Conservation (phyloP, 2,329 filamentous ascomycete species). For the Colletotrichum somersetense region DNA sequence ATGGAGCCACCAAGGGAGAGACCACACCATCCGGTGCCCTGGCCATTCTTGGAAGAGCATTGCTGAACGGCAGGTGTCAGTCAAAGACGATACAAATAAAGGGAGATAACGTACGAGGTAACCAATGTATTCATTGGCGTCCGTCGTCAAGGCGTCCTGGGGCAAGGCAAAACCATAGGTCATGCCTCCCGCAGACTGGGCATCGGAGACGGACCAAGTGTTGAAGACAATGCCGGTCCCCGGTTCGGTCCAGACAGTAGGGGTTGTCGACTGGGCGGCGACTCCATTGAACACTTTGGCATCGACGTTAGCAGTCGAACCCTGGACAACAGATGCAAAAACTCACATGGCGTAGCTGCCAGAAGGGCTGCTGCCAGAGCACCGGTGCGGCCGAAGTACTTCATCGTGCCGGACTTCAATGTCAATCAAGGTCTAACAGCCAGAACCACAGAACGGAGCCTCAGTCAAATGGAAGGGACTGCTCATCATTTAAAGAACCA, state of each 20-base stretch:
- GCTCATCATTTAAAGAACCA: constrained; percentile 26
- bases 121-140: constrained; percentile 70
- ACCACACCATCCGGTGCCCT: constrained; percentile 68
- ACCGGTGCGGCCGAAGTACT: constrained; percentile 36
- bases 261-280: constrained; percentile 39
- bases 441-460: background rate
- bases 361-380: constrained; percentile 37
- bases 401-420: constrained; percentile 35
- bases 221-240: constrained; percentile 67
- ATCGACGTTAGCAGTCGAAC: constrained; percentile 3
- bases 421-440: constrained; percentile 27
- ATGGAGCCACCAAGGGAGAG: constrained; percentile 69
- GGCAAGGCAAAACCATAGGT: constrained; percentile 69
- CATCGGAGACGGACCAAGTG: constrained; percentile 57
- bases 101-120: constrained; percentile 59
- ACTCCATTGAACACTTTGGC: constrained; percentile 35
- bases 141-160: constrained; percentile 58
- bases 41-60: constrained; percentile 59
- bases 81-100: background rate
- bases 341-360: constrained; percentile 34
- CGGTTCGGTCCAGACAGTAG: constrained; percentile 55
- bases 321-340: background rate
- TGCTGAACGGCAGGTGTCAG: constrained; percentile 50
- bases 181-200: constrained; percentile 57
- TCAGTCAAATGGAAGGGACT: background rate